These are phyloP conservation scores for Extremus antarcticus DNA, from an alignment of 495 filamentous ascomycete genomes.

Conservation along the genomic window DNA sequence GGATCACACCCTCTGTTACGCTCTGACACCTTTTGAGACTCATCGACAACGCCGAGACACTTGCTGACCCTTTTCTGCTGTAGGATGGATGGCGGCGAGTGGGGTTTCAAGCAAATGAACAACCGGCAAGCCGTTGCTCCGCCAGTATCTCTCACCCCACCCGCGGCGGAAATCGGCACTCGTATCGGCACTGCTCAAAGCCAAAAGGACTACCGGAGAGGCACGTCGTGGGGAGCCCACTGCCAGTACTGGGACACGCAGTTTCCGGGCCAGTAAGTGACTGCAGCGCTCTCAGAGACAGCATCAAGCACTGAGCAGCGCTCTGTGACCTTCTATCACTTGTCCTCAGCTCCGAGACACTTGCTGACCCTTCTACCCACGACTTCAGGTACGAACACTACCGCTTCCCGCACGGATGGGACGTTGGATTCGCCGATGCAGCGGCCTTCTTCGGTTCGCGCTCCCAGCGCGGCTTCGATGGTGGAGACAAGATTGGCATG, in stretches of 20 bases:
- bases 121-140: constrained; percentile 31
- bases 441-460: constrained; percentile 36
- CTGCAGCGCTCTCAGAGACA: too few species aligned
- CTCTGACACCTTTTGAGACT: too few species aligned
- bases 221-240: constrained; percentile 28
- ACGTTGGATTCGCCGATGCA: constrained; percentile 42
- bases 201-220: constrained; percentile 25
- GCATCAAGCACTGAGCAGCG: too few species aligned
- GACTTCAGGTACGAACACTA: constrained; percentile 41
- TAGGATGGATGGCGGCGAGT: constrained; percentile 43
- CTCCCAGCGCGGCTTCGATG: constrained; percentile 14
- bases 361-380: too few species aligned
- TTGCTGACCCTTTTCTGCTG: too few species aligned
- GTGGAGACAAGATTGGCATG: constrained; percentile 42
- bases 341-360: too few species aligned
- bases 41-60: too few species aligned
- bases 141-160: constrained; percentile 29
- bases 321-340: too few species aligned
- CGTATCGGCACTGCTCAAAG: constrained; percentile 26
- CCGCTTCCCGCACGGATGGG: constrained; percentile 42
- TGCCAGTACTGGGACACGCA: constrained; percentile 36
- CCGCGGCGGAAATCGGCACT: constrained; percentile 24
- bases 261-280: constrained; percentile 28
- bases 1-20: too few species aligned
- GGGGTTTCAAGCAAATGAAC: constrained; percentile 41